Evolutionary conservation across 495 filamentous ascomycete genomes (phyloP), one percentile per base, ranked within the genome.

Genomic region (Lasiosphaeria ovina): DNA sequence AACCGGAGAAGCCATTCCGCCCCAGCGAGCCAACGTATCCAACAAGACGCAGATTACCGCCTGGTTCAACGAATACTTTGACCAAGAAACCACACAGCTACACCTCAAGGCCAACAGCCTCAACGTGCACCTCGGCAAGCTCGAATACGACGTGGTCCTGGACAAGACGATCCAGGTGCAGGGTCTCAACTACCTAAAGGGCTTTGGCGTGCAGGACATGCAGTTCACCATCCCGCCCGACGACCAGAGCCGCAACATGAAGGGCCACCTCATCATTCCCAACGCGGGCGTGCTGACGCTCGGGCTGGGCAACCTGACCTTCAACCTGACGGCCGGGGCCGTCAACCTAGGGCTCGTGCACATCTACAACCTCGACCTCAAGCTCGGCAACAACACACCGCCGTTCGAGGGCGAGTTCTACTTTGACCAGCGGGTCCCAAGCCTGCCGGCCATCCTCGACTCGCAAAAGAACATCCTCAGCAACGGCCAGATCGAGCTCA

Each of bases 221-320:
- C 64, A 69, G 31, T 66, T 81, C n/a, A 40, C 76, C 8, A 58
- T 75, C 36, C 77, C 78, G 3, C 67, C 75, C 0, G 61, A 66
- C 35, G 65, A 65, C 0, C 71, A 80, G 42, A 79, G 80, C 12
- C 64, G 62, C 51, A 75, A 75, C 55, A 64, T 75, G 56, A 61
- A 63, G 52, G 73, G 73, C 9, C 33, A 71, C 55, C 55, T 77
- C 4, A 77, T 67, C 45, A 61, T 82, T 7, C 80, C 79, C 3
- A 81, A 82, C 58, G 72, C 73, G 44, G 79, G 75, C 24, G 69
- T 77, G 7, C 62, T 81, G 35, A 77, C 76, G 2, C 76, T 82
- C 33, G 76, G 73, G 0, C 62, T 82, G 60, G 79, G 79, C n/a
- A 76, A 80, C 61, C 67, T 79, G 16, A 76, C 78, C 0, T 64